Evolutionary conservation across 2,329 filamentous ascomycete genomes (phyloP), one percentile per base, ranked within the genome.

Genomic region (Neonectria hederae): DNA sequence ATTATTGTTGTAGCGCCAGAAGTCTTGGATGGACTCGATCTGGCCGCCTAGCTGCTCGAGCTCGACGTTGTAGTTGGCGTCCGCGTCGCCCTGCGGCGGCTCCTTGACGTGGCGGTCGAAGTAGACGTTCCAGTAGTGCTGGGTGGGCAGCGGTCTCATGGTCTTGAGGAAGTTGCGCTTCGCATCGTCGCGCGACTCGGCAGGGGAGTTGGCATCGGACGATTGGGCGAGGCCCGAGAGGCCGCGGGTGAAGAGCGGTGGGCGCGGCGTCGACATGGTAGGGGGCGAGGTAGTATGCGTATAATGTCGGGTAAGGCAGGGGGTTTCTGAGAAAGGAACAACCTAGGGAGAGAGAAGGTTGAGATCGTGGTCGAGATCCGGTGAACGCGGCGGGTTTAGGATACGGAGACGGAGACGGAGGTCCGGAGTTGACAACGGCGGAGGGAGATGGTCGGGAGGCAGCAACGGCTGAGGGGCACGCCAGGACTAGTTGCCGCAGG

Each of bases 1-100:
- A 79, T 94, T 93, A 81, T 94, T 94, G 82, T 89, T 89, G 81
- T 93, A 91, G 66, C 90, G 87, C 89, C 92, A 94, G 78, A 94
- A 94, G 76, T 94, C 92, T 85, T 94, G 92, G 46, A 94, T 87
- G 21, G 91, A 92, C 82, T 92, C 91, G 78, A 94, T 90, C 79
- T 87, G 86, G 53, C 81, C 80, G 72, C 85, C 87, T 22, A 90
- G 84, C 80, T 89, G 84, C 76, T 90, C 87, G 49, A 90, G 84
- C 68, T 86, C 80, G 58, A 79, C 81, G 62, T 84, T 81, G 78
- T 88, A 89, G 68, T 80, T 19, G 46, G 21, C 77, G 67, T 78
- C 28, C 69, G 65, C 75, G 49, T 77, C 72, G 65, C 81, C 79
- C 71, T 79, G 63, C 30, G 65, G 53, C 11, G 24, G 30, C n/a